These are phyloP conservation scores for Periconia sp. DNA, from an alignment of 2,329 filamentous ascomycete genomes.

Conservation along the genomic window DNA sequence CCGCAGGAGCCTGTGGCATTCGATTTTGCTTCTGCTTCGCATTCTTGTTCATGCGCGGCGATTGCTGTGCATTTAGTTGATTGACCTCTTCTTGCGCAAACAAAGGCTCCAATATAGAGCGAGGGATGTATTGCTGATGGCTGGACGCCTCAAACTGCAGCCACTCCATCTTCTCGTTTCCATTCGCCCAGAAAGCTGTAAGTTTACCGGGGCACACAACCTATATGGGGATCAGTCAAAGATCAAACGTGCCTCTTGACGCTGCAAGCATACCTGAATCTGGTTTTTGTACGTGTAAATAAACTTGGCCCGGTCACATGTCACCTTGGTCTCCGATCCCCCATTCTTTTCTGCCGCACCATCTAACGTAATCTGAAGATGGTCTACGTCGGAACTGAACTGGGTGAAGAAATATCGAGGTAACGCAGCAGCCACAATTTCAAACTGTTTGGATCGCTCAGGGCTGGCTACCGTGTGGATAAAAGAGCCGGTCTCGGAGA, in stretches of 20 bases:
- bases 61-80: constrained; percentile 55
- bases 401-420: constrained; percentile 88
- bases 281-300: constrained; percentile 88
- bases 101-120: constrained; percentile 57
- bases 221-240: constrained; percentile 44
- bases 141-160: constrained; percentile 77
- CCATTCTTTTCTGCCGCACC: constrained; percentile 61
- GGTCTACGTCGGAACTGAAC: constrained; percentile 79
- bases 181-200: constrained; percentile 74
- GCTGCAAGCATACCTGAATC: constrained; percentile 66
- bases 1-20: constrained; percentile 23
- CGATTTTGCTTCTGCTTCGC: constrained; percentile 51
- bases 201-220: constrained; percentile 77
- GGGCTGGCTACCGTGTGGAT: constrained; percentile 64
- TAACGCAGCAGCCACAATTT: constrained; percentile 79
- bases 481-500: constrained; percentile 75
- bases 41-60: constrained; percentile 58
- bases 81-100: constrained; percentile 50
- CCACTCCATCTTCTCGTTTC: constrained; percentile 75
- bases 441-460: constrained; percentile 76
- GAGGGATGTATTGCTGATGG: constrained; percentile 83
- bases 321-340: constrained; percentile 70
- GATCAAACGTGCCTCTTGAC: neutral
- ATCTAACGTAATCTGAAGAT: constrained; percentile 84
- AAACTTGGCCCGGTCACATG: constrained; percentile 75